Evolutionary conservation across 2,329 filamentous ascomycete genomes (phyloP), one percentile per base, ranked within the genome.

Genomic region (Alternaria gansuensis): DNA sequence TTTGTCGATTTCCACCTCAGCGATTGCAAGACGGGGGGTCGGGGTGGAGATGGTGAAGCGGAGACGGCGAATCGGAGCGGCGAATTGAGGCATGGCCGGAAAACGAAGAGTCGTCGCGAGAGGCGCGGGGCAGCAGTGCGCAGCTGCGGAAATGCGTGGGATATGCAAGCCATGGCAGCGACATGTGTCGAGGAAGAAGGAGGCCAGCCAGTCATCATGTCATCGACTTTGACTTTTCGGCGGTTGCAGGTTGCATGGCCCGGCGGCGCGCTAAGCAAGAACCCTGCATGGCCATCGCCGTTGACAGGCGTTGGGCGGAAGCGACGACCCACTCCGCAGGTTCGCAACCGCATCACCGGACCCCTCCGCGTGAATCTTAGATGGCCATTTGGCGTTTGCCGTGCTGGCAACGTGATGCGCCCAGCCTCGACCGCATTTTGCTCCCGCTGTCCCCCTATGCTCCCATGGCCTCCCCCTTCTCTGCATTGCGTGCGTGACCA

Each of bases 121-220:
- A 79, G 75, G 11, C 75, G 74, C 23, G 77, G 77, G 21, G 77
- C 75, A 7, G 75, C 75, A 11, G 68, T 71, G 54, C 75, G 68
- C 74, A 79, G 68, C 64, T 75, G 71, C 29, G 77, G 76, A 49
- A 78, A 72, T 9, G 73, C 63, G 24, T 74, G 70, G 67, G 76
- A 78, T 26, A 78, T 62, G 40, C 71, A 72, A 24, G 71, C 72
- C 77, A 79, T 79, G 40, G 53, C 58, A 54, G 57, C 57, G 51
- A 33, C 57, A 36, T 26, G 40, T 41, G 48, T 37, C 40, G 56
- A 46, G 44, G 31, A 51, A 26, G 28, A 40, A 40, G 9, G 45
- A 39, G 23, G 39, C 37, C 53, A 56, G 48, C 51, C 21, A 51
- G 45, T 40, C 28, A n/a, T 17, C 44, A 61, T 49, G 48, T 50